A percentile compares a stretch with the other conserved stretches of the same genome.
These are phyloP conservation scores for Diplodia seriata DNA, from an alignment of 2,329 filamentous ascomycete species.

Conservation along the genomic window DNA sequence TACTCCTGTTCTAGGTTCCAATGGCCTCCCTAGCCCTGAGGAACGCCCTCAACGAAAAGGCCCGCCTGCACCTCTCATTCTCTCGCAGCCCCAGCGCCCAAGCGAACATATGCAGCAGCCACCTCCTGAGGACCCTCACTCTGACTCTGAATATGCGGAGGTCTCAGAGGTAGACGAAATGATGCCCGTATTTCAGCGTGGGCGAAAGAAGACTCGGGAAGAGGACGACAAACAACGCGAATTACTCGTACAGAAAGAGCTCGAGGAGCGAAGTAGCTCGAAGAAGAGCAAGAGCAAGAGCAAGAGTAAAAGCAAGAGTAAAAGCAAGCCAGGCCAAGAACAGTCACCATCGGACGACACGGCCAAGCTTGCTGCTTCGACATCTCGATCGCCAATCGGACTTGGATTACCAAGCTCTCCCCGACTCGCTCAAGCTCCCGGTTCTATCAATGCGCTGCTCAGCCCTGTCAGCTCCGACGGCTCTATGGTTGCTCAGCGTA, in stretches of 20 bases:
- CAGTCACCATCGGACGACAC: constrained; percentile 35
- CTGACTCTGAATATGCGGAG: constrained; percentile 85
- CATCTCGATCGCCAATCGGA: constrained; percentile 12
- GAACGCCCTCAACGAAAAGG: constrained; percentile 70
- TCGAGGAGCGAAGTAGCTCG: constrained; percentile 73
- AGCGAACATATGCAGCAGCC: constrained; percentile 55
- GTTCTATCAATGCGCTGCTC: constrained; percentile 54
- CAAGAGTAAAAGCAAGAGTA: constrained; percentile 40
- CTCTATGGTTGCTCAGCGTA: constrained; percentile 49
- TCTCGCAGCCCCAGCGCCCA: constrained; percentile 58
- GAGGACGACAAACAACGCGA: constrained; percentile 85
- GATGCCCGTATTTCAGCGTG: constrained; percentile 66
- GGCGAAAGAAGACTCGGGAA: constrained; percentile 82
- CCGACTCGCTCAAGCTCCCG: constrained; percentile 45
- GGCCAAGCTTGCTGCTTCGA: constrained; percentile 10
- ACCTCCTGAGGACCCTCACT: constrained; percentile 61
- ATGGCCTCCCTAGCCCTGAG: constrained; percentile 46
- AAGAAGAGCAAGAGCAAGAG: constrained; percentile 66
- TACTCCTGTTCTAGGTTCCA: constrained; percentile 47
- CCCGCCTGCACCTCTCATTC: constrained; percentile 82
- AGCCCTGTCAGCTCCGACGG: constrained; percentile 55
- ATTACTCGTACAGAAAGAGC: constrained; percentile 68
- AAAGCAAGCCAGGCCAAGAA: constrained; percentile 33
- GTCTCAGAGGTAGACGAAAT: constrained; percentile 69
- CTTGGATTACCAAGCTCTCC: constrained; percentile 47